These are phyloP conservation scores for Leptomonas pyrrhocoris DNA, from an alignment of 208 protist species.

Conservation along the genomic window DNA sequence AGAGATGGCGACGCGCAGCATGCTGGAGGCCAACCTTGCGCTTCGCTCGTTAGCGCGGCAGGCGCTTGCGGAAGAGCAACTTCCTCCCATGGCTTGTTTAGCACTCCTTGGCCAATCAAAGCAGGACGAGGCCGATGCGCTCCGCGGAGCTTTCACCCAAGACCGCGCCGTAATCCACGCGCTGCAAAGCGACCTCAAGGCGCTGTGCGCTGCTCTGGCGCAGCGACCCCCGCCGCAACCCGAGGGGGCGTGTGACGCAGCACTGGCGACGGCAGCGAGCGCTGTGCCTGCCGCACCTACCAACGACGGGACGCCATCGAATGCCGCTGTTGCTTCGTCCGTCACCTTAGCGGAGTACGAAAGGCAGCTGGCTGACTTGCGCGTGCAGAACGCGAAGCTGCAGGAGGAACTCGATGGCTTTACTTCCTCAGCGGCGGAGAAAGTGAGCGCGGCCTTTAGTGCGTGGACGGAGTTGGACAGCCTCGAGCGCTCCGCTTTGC, in stretches of 20 bases:
- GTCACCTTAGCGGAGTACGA: background rate
- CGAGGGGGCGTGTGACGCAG: background rate
- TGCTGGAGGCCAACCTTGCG: conserved; percentile 13
- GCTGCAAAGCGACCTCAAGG: conserved; percentile 26
- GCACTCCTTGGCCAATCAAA: background rate
- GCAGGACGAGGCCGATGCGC: background rate
- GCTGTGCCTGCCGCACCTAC: background rate
- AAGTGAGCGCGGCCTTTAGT: background rate
- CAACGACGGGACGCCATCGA: background rate
- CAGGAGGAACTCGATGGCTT: background rate
- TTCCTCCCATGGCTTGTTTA: background rate
- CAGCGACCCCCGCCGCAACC: background rate
- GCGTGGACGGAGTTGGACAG: background rate
- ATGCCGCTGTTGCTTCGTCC: background rate
- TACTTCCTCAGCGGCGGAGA: background rate
- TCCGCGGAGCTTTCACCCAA: too few species aligned
- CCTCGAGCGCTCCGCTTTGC: background rate
- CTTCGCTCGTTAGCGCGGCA: background rate
- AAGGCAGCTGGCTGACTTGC: conserved; percentile 16
- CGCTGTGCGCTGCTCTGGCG: conserved; percentile 2
- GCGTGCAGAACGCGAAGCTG: conserved; percentile 10
- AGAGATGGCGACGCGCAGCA: conserved; percentile 19
- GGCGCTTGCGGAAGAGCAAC: background rate
- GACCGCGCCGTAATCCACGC: conserved; percentile 1
- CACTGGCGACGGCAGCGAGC: background rate